Conservation (phyloP, 225 moss, liverwort and hornwort species). For the Lunularia cruciata region DNA sequence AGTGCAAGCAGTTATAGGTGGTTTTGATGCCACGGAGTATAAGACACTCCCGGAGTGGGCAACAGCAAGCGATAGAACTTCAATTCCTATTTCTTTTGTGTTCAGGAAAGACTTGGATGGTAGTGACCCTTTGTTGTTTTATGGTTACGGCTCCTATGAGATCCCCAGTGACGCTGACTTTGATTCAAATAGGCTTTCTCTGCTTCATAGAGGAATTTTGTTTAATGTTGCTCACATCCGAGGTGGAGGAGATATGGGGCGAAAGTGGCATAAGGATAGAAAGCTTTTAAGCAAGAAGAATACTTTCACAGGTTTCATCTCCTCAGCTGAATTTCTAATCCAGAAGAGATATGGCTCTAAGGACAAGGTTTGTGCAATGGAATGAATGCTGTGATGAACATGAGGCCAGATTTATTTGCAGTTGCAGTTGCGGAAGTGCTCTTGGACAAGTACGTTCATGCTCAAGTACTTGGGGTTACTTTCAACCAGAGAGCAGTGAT, state of each 20-base stretch:
- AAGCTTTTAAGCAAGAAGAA: conserved; percentile 81
- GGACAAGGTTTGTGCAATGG: conserved; percentile 82
- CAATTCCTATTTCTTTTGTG: conserved; percentile 74
- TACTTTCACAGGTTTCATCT: conserved; percentile 85
- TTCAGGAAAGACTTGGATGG: conserved; percentile 87
- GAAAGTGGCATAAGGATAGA: conserved; percentile 93
- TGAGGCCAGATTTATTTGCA: conserved; percentile 89
- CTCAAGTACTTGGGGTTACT: too few species aligned
- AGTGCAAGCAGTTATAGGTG: conserved; percentile 72
- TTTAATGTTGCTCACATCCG: conserved; percentile 91
- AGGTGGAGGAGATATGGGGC: conserved; percentile 98
- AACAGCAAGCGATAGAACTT: conserved; percentile 73
- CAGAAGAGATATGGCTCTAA: conserved; percentile 73
- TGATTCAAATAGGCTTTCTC: conserved; percentile 54
- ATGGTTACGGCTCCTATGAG: conserved; percentile 97
- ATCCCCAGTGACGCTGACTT: conserved; percentile 79
- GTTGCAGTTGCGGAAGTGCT: conserved; percentile 89
- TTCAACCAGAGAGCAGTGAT: too few species aligned
- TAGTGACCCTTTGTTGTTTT: conserved; percentile 76
- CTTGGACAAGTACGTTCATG: too few species aligned
- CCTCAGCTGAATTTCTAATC: conserved; percentile 78
- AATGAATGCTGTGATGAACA: conserved; percentile 80
- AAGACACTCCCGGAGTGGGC: conserved; percentile 80
- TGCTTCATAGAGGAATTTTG: conserved; percentile 78
- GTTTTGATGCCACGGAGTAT: conserved; percentile 67